phyloP scores from a whole-genome alignment of 371 early-diverging fungal species.

The Apophysomyces sp. region DNA sequence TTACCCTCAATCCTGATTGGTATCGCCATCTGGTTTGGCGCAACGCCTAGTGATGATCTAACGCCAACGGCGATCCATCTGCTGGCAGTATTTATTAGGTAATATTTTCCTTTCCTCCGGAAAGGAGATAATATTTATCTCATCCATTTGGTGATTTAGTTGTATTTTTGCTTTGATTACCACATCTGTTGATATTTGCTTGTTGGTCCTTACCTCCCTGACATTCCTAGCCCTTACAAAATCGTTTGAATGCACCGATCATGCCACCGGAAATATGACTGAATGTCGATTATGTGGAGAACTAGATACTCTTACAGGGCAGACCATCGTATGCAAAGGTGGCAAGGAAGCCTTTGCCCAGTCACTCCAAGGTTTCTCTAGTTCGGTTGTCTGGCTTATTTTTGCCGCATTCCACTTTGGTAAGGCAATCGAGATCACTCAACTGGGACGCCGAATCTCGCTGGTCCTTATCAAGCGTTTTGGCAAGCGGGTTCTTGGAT shows the following conservation, averaged over 20 bases:
- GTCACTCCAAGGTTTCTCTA: conserved; percentile 60
- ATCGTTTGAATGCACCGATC: conserved; percentile 59
- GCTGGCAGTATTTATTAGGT: conserved; percentile 51
- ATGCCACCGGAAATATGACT: conserved; percentile 39
- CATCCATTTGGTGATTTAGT: conserved; percentile 26
- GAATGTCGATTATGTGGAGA: conserved; percentile 59
- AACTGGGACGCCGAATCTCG: conserved; percentile 59
- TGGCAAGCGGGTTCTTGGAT: conserved; percentile 54
- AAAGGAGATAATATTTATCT: too few relatives aligned
- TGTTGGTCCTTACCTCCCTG: conserved; percentile 54
- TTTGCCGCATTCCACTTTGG: conserved; percentile 75
- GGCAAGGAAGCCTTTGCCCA: conserved; percentile 56
- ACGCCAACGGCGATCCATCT: conserved; percentile 45
- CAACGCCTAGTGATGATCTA: conserved; percentile 31
- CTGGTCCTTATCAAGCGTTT: conserved; percentile 51
- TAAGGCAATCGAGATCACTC: conserved; percentile 60
- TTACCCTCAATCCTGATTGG: conserved; percentile 37
- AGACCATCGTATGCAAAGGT: conserved; percentile 50
- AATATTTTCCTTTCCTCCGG: not conserved
- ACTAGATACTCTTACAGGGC: conserved; percentile 22
- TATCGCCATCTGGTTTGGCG: conserved; percentile 39
- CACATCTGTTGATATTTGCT: conserved; percentile 55
- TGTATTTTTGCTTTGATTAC: conserved; percentile 63
- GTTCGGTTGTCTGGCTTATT: conserved; percentile 66
- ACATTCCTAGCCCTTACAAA: conserved; percentile 51